Conservation (phyloP, 371 early-diverging fungal species). For the Furculomyces boomerangus region DNA sequence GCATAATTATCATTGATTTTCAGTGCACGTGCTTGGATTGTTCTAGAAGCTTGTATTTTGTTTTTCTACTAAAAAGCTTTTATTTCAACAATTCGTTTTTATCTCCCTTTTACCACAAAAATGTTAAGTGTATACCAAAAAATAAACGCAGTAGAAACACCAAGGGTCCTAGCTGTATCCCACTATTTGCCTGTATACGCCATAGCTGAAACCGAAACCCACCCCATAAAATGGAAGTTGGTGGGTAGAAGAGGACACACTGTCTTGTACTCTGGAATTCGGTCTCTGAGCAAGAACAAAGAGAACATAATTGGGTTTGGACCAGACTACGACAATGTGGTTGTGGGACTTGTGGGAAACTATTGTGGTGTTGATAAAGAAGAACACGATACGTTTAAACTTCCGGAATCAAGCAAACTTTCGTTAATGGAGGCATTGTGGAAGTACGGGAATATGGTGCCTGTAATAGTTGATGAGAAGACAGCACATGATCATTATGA, state of each 20-base stretch:
- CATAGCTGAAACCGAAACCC: not conserved
- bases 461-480: constrained; percentile 39
- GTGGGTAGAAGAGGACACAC: constrained; percentile 22
- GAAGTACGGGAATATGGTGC: constrained; percentile 25
- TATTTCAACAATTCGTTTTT: too few species aligned
- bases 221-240: constrained; percentile 8
- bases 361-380: constrained; percentile 16
- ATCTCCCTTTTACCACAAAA: too few species aligned
- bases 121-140: too few species aligned
- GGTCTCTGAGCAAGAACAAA: constrained; percentile 15
- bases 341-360: constrained; percentile 8
- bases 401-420: not conserved
- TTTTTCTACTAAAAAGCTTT: too few species aligned
- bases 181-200: not conserved
- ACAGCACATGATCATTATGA: constrained; percentile 40
- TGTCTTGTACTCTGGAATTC: constrained; percentile 26
- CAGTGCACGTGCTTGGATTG: too few species aligned
- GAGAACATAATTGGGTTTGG: not conserved
- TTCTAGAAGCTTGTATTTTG: too few species aligned
- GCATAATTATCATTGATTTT: too few species aligned
- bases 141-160: not conserved
- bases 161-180: not conserved
- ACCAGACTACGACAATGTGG: too few species aligned
- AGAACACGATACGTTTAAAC: constrained; percentile 4
- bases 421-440: constrained; percentile 7